These are phyloP conservation scores for Tuber brumale DNA, from an alignment of 495 filamentous ascomycete species.

Conservation along the genomic window DNA sequence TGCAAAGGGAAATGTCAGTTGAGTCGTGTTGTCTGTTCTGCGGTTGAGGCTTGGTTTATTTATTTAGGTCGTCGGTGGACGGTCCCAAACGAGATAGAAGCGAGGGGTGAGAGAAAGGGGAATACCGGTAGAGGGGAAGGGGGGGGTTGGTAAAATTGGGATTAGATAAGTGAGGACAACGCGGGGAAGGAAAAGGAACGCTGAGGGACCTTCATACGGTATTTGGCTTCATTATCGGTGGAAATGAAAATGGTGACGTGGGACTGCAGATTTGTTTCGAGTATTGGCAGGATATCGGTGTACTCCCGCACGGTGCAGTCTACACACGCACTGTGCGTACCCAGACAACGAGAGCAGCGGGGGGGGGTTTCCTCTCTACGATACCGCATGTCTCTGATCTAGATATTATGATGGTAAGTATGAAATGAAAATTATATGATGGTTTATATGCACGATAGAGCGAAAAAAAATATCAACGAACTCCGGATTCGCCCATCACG, in stretches of 20 bases:
- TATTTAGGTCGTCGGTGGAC: not conserved
- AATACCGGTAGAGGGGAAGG: not conserved
- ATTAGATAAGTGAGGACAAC: not conserved
- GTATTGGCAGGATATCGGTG: not conserved
- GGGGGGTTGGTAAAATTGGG: not conserved
- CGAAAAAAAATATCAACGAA: not conserved
- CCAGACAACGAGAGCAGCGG: not conserved
- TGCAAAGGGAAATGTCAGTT: not conserved
- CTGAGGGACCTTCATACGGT: not conserved
- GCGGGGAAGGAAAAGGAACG: not conserved
- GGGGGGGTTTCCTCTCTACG: not conserved
- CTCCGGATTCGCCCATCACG: not conserved
- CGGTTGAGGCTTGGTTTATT: not conserved
- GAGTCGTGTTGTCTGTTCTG: not conserved
- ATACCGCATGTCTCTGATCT: not conserved
- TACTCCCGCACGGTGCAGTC: not conserved
- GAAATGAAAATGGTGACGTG: slow-evolving; percentile 3
- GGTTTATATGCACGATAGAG: not conserved
- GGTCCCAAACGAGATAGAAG: not conserved
- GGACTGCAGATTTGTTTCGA: slow-evolving; percentile 1
- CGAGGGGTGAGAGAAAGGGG: not conserved
- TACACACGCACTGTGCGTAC: not conserved
- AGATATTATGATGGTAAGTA: not conserved
- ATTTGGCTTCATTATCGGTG: not conserved
- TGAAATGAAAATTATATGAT: slow-evolving; percentile 2